Base-by-base conservation (phyloP, 2,329 filamentous ascomycete genomes). In the Talaromyces funiculosus region DNA sequence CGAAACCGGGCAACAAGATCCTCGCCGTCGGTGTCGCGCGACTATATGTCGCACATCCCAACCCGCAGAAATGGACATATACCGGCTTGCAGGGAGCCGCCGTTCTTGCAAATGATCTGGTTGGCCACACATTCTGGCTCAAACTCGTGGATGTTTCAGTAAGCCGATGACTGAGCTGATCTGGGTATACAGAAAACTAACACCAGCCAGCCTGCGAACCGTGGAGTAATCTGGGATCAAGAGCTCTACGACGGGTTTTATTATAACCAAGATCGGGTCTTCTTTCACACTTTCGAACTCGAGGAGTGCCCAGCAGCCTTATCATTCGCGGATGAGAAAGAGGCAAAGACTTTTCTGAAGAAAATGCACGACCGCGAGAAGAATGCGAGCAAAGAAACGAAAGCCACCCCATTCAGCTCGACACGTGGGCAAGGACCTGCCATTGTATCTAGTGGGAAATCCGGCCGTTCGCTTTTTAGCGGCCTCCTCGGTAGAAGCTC, bases 141-240 rank as follows among this genome's bases (percentile, higher is more conserved):
- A 99, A 99, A 81, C 81, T 99, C 78, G 94, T 99, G 56, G 94
- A 99, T 74, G 87, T 99, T 60, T 97, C 92, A 73, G 92, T 96
- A 82, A 71, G 88, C 81, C 37, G 5, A 22, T 37, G 24, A 31
- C 24, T 54, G 9, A 57, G 20, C 18, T 40, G 24, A 31, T 16
- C 53, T 16, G 20, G 18, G 38, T 29, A 47, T 18, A 53, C 57
- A 47, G n/a, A 20, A 61, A 65, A 63, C 65, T 45, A 54, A 37
- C 43, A 38, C 33, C 3, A 12, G 63, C 49, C 71, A 93, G 88
- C 83, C 90, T 61, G 81, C 88, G 55, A 87, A 86, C 71, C 85
- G 89, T 72, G 92, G 93, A 61, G 92, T 97, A 55, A 88, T 97
- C 69, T 97, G 91, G 91, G 92, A 96, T 71, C 93, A 97, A 78